These are phyloP conservation scores for Brassica juncea DNA, from an alignment of 345 rosid species.

Conservation along the genomic window DNA sequence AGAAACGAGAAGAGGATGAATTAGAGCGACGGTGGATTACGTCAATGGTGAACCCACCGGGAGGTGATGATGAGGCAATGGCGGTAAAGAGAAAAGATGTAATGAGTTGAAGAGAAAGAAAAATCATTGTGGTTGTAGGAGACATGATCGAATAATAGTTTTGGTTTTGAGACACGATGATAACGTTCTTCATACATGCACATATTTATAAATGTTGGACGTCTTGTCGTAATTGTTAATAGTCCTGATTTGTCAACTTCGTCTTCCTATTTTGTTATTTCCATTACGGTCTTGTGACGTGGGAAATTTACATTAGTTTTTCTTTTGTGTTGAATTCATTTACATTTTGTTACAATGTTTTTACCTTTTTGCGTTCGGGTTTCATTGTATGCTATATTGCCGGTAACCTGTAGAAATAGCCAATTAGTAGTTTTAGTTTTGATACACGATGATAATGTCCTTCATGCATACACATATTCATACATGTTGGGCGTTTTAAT, in stretches of 20 bases:
- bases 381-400: no score
- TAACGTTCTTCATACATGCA: not conserved
- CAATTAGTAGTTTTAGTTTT: no score
- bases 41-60: not conserved
- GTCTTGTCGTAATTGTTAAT: not conserved
- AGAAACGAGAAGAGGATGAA: not conserved
- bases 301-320: no score
- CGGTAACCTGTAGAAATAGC: no score
- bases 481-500: no score
- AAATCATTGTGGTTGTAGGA: not conserved
- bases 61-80: not conserved
- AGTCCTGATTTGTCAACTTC: not conserved
- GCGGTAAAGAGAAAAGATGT: not conserved
- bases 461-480: no score
- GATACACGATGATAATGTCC: no score
- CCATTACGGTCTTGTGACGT: not conserved
- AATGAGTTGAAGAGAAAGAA: not conserved
- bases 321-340: no score
- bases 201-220: not conserved
- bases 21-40: not conserved
- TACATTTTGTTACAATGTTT: no score
- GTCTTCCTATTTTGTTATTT: not conserved
- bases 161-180: not conserved
- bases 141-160: not conserved
- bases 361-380: no score